phyloP scores from a whole-genome alignment of 352 stramenopile species.

The Aphanomyces cochlioides region DNA sequence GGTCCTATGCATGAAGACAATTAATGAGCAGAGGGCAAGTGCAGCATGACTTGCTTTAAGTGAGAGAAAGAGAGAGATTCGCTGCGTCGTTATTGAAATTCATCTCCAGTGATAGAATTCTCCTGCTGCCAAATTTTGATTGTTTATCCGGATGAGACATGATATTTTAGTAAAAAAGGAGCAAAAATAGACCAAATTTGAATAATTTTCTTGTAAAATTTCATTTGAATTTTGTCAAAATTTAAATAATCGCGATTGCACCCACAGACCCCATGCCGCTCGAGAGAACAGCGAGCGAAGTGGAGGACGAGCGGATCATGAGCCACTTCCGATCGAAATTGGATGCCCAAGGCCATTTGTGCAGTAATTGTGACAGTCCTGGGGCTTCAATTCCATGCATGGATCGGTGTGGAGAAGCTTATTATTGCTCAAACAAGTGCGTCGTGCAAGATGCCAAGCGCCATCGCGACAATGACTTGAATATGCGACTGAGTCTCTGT shows the following conservation, averaged over 20 bases:
- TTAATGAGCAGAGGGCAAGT: too few species aligned
- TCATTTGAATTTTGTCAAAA: not conserved
- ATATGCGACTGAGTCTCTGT: not conserved
- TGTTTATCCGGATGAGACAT: too few species aligned
- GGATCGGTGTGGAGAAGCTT: slow-evolving; percentile 5
- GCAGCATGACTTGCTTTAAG: too few species aligned
- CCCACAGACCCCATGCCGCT: not conserved
- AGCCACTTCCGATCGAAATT: not conserved
- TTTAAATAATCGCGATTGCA: not conserved
- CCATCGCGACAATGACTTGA: not conserved
- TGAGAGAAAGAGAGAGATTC: too few species aligned
- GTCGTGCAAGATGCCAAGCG: slow-evolving; percentile 1
- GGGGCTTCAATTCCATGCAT: not conserved
- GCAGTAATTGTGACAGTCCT: not conserved
- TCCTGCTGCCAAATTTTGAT: too few species aligned
- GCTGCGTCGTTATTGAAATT: too few species aligned
- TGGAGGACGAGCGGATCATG: not conserved
- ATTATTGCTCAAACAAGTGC: slow-evolving; percentile 6
- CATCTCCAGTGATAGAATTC: too few species aligned
- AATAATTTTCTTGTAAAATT: too few species aligned
- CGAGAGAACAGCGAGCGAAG: slow-evolving; percentile 6
- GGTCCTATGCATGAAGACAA: too few species aligned
- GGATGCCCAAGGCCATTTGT: not conserved
- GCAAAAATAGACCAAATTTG: too few species aligned
- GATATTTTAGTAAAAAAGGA: too few species aligned